Conservation (phyloP, 306 rosid genomes). For the Canavalia ensiformis region DNA sequence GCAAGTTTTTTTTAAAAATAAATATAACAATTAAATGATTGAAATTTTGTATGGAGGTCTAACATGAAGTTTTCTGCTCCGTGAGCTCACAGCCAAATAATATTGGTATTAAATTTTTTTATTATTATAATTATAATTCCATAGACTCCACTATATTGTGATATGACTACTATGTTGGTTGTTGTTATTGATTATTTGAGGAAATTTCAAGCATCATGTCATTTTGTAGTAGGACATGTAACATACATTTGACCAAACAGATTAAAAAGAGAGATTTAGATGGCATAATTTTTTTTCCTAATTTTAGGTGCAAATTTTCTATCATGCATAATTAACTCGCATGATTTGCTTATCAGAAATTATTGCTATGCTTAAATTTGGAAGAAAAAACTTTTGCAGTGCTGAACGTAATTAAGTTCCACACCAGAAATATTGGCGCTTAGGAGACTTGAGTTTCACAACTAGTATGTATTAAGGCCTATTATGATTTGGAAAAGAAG, state of each 20-base stretch:
- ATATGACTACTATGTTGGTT: background rate
- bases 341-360: slow-evolving; percentile 4
- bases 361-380: background rate
- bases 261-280: background rate
- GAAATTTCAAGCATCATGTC: slow-evolving; percentile 46
- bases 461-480: background rate
- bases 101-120: too few species aligned
- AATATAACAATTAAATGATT: too few species aligned
- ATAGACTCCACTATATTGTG: slow-evolving; percentile 62
- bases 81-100: slow-evolving; percentile 50
- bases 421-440: too few species aligned
- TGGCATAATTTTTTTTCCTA: slow-evolving; percentile 9
- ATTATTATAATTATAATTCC: slow-evolving; percentile 16
- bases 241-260: slow-evolving; percentile 30
- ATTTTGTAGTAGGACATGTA: slow-evolving; percentile 9
- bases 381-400: background rate
- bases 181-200: slow-evolving; percentile 36
- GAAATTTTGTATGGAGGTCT: too few species aligned
- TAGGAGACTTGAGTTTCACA: too few species aligned
- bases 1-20: too few species aligned
- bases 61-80: slow-evolving; percentile 66
- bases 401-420: too few species aligned
- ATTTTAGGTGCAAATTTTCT: slow-evolving; percentile 1
- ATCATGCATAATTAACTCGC: slow-evolving; percentile 19
- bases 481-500: background rate